Base-by-base conservation (phyloP, 257 asterid species). In the Lycium barbarum region DNA sequence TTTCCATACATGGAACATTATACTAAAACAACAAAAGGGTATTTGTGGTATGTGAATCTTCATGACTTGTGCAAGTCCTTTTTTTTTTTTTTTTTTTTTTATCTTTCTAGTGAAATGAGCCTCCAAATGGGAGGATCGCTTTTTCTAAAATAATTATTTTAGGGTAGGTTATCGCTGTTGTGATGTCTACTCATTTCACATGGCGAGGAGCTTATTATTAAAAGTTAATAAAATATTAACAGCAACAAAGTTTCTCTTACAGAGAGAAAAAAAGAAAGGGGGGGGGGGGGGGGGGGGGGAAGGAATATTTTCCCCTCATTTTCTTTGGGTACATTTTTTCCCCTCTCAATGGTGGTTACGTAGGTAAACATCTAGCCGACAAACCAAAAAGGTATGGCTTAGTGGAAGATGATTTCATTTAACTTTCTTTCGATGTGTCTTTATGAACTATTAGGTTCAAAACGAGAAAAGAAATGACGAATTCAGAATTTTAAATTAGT, bases 341-440 rank as follows among this genome's bases (percentile, higher is more conserved):
- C n/a, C 22, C 65, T 70, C 33, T 40, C 3, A 8, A 70, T 38
- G 79, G 17, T 5, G 33, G 15, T 71, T 26, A 71, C 55, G 79
- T 88, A 86, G 87, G 91, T 68, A 83, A 84, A 86, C 92, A 86
- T 89, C 63, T 79, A 90, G 83, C 90, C 91, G 94, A 91, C 94
- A 91, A 90, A 86, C 85, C 43, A 71, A 89, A 90, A 91, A 84
- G 88, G 80, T 11, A 4, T 59, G 68, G 53, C 80, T 86, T 88
- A 88, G 93, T 91, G 93, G 93, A 90, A 18, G 85, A 78, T 88
- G 93, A 88, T 88, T 87, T 86, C 91, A 89, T 86, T 81, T 84
- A 43, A 63, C 85, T 82, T 53, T 53, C 51, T 83, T 86, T 83
- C 84, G 26, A 84, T 89, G 65, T 79, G 86, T 76, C 40, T 72